Conservation (phyloP, 2,329 filamentous ascomycete species). For the Cladophialophora yegresii region DNA sequence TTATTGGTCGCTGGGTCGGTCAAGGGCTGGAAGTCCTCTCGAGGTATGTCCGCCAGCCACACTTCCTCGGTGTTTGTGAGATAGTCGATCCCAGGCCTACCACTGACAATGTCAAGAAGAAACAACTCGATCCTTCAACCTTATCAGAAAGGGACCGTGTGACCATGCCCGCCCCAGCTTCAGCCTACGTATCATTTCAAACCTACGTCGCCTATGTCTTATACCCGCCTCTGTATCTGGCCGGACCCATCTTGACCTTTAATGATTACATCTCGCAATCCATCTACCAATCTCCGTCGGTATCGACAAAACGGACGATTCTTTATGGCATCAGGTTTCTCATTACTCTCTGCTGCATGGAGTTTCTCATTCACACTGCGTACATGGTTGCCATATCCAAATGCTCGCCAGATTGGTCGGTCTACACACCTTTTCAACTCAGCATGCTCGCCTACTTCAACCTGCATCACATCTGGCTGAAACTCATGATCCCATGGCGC, state of each 20-base stretch:
- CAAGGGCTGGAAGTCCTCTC: conserved; percentile 63
- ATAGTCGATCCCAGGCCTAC: not conserved
- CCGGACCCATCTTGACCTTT: conserved; percentile 92
- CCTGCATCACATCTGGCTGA: conserved; percentile 96
- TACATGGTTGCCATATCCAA: conserved; percentile 93
- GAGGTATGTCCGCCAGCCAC: conserved; percentile 65
- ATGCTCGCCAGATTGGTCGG: conserved; percentile 72
- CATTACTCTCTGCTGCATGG: conserved; percentile 81
- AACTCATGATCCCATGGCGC: conserved; percentile 95
- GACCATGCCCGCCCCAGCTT: conserved; percentile 67
- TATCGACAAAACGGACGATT: conserved; percentile 69
- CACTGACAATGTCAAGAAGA: conserved; percentile 85
- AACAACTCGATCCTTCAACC: conserved; percentile 83
- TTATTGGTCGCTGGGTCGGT: conserved; percentile 78
- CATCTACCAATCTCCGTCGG: conserved; percentile 70
- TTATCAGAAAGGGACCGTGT: conserved; percentile 89
- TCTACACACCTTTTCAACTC: conserved; percentile 84
- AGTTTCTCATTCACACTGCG: conserved; percentile 85
- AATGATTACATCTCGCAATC: conserved; percentile 94
- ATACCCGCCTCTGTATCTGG: conserved; percentile 89
- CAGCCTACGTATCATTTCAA: conserved; percentile 71
- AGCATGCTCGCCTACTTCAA: conserved; percentile 93
- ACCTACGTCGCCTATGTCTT: conserved; percentile 89
- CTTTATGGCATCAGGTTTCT: conserved; percentile 83
- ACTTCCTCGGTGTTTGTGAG: conserved; percentile 33